These are phyloP conservation scores for Annona cherimola DNA, from an alignment of 164 flowering plant species.

Conservation along the genomic window DNA sequence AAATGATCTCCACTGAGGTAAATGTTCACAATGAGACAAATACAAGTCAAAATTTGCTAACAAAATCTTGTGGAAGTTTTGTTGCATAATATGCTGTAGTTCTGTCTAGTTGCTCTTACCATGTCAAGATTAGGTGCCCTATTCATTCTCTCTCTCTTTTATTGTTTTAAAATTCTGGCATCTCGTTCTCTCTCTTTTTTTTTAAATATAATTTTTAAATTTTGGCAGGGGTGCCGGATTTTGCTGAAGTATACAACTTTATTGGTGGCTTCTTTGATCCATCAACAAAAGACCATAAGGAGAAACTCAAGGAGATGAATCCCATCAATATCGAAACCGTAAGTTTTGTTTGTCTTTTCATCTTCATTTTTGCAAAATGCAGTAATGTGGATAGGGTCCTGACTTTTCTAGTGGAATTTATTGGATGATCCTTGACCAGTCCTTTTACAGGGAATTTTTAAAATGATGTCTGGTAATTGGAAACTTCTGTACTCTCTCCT, in stretches of 20 bases:
- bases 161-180: conserved; percentile 1
- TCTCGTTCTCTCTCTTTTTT: not conserved
- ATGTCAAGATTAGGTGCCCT: not conserved
- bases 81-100: too few species aligned
- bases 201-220: not conserved
- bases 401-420: not conserved
- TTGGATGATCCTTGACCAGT: not conserved
- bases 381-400: not conserved
- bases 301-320: conserved; percentile 94
- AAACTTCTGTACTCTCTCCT: too few species aligned
- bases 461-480: too few species aligned
- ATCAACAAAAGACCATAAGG: conserved; percentile 57
- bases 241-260: conserved; percentile 84
- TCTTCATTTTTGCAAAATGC: too few species aligned
- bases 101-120: too few species aligned
- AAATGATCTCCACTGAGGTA: too few species aligned
- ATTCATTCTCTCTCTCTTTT: not conserved
- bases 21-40: too few species aligned
- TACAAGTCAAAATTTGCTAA: too few species aligned
- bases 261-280: conserved; percentile 95
- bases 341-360: conserved; percentile 22
- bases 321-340: conserved; percentile 90
- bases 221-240: conserved; percentile 74
- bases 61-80: too few species aligned
- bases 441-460: not conserved